A percentile compares a stretch with the other conserved stretches of the same genome.
Conservation (phyloP, 352 stramenopile genomes). For the Phytophthora citrophthora region DNA sequence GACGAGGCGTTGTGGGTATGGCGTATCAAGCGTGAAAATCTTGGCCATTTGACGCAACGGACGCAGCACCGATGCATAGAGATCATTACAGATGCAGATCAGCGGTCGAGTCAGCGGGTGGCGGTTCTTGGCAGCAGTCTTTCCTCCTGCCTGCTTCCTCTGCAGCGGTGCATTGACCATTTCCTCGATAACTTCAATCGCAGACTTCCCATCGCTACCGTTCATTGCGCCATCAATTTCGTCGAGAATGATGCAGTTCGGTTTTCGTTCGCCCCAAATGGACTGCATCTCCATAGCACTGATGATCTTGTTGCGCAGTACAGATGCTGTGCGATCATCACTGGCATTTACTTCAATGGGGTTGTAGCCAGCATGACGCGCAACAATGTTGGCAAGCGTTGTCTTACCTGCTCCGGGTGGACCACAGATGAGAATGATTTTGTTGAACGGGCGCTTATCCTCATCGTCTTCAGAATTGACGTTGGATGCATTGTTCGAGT, state of each 20-base stretch:
- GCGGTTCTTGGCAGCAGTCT: constrained; percentile 35
- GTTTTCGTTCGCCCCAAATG: constrained; percentile 87
- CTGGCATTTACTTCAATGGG: constrained; percentile 98
- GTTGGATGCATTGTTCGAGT: constrained; percentile 10
- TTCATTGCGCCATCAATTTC: constrained; percentile 97
- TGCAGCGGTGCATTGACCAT: constrained; percentile 91
- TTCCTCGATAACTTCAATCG: constrained; percentile 93
- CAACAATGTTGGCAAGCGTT: constrained; percentile 97
- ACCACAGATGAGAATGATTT: constrained; percentile 96
- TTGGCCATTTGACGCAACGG: constrained; percentile 94
- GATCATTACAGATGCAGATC: constrained; percentile 99
- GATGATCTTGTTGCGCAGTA: constrained; percentile 92
- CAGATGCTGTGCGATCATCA: constrained; percentile 94
- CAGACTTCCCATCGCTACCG: constrained; percentile 78
- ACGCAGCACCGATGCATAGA: constrained; percentile 95
- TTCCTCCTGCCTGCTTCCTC: constrained; percentile 49
- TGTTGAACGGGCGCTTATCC: constrained; percentile 66
- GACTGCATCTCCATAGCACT: constrained; percentile 94
- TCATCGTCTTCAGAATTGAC: constrained; percentile 26
- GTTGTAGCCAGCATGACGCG: constrained; percentile 96
- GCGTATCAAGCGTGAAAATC: constrained; percentile 92
- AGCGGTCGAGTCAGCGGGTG: constrained; percentile 93
- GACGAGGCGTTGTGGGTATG: constrained; percentile 89
- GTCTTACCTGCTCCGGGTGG: constrained; percentile 96
- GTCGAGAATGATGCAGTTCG: constrained; percentile 98